Percentiles rank a stretch among this genome's conserved stretches.
These are phyloP conservation scores for Holtermannia corniformis DNA, from an alignment of 768 basidiomycete species.

Conservation along the genomic window DNA sequence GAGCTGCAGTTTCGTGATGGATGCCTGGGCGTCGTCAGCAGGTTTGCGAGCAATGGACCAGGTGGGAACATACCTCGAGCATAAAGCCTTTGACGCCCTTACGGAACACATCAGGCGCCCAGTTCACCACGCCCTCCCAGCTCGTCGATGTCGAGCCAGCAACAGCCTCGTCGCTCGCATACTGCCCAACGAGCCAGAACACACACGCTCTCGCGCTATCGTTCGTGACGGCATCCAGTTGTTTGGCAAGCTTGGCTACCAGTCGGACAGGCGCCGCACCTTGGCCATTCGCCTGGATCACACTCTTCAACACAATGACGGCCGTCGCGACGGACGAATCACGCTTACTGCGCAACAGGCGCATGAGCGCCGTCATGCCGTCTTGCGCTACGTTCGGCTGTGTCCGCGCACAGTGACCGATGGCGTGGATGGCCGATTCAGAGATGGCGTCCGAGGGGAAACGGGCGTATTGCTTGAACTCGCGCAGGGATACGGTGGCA, in stretches of 20 bases:
- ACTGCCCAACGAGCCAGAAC: slow-evolving; percentile 88
- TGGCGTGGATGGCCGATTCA: slow-evolving; percentile 60
- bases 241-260: slow-evolving; percentile 66
- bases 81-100: slow-evolving; percentile 63
- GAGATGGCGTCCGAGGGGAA: slow-evolving; percentile 65
- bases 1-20: slow-evolving; percentile 69
- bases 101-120: slow-evolving; percentile 86
- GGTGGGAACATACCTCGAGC: slow-evolving; percentile 52
- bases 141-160: slow-evolving; percentile 13
- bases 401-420: slow-evolving; percentile 63
- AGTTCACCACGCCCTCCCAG: slow-evolving; percentile 54
- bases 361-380: slow-evolving; percentile 65
- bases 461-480: slow-evolving; percentile 82
- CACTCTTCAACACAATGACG: slow-evolving; percentile 72
- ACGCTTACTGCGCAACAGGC: slow-evolving; percentile 65
- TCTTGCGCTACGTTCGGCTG: slow-evolving; percentile 61
- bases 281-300: slow-evolving; percentile 52
- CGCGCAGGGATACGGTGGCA: slow-evolving; percentile 61
- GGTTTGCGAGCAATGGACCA: neutral
- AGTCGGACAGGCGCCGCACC: slow-evolving; percentile 50
- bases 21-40: slow-evolving; percentile 43
- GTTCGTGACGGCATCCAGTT: slow-evolving; percentile 70
- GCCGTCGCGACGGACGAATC: slow-evolving; percentile 66
- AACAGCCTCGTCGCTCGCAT: slow-evolving; percentile 47
- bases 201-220: slow-evolving; percentile 76